Evolutionary conservation across 2,329 filamentous ascomycete genomes (phyloP).

Genomic region (Fusarium dlaminii): DNA sequence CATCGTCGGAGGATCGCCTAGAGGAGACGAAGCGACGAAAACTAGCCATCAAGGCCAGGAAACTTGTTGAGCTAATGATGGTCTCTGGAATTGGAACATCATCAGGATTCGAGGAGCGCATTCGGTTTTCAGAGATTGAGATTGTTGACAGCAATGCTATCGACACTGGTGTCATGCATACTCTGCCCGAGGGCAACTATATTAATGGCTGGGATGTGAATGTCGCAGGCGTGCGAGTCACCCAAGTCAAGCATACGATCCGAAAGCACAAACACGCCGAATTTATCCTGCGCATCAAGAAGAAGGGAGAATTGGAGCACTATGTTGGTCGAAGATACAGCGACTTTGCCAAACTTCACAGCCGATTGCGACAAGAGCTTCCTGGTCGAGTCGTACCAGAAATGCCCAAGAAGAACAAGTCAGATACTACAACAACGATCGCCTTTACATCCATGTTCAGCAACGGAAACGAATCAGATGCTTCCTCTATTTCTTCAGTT

Average conservation of each 20-base stretch:
- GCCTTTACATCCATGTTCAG: conserved; percentile 64
- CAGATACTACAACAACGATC: conserved; percentile 71
- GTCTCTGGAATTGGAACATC: conserved; percentile 95
- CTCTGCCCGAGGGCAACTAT: conserved; percentile 87
- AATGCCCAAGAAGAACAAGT: conserved; percentile 91
- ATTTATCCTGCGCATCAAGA: conserved; percentile 88
- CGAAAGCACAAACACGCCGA: conserved; percentile 93
- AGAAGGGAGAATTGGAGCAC: conserved; percentile 76
- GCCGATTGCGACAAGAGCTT: conserved; percentile 81
- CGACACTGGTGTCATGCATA: conserved; percentile 86
- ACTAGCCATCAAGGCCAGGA: conserved; percentile 90
- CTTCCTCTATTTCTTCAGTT: conserved; percentile 80
- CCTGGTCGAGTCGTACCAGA: conserved; percentile 90
- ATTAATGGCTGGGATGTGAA: conserved; percentile 97
- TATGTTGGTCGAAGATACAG: conserved; percentile 89
- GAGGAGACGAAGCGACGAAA: conserved; percentile 97
- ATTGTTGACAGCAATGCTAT: conserved; percentile 94
- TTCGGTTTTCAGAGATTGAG: conserved; percentile 95
- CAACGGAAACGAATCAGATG: conserved; percentile 75
- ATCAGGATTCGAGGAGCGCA: conserved; percentile 96
- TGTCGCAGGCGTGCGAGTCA: conserved; percentile 86
- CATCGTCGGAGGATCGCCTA: conserved; percentile 92
- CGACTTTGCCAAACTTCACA: conserved; percentile 84
- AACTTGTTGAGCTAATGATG: conserved; percentile 99
- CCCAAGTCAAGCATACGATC: conserved; percentile 83